Evolutionary conservation across 768 basidiomycete genomes (phyloP).

Genomic region (Suillus variegatus): DNA sequence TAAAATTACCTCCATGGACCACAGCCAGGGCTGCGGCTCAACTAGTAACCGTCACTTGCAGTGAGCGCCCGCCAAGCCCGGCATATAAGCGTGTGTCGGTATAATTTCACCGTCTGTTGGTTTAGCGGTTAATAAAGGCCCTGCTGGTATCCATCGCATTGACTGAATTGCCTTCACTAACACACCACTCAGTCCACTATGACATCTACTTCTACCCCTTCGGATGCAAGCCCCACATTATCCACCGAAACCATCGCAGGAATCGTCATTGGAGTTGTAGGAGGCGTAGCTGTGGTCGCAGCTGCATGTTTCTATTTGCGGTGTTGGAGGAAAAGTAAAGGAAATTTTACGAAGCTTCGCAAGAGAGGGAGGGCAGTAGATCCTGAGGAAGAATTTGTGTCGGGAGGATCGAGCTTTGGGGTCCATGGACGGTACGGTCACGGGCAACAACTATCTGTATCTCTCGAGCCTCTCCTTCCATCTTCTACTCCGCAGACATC

Average conservation of each 20-base stretch:
- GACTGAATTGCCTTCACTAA: background rate
- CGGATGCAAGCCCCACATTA: slow-evolving; percentile 2
- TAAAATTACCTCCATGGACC: background rate
- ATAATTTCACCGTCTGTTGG: background rate
- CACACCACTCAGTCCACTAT: background rate
- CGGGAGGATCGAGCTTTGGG: background rate
- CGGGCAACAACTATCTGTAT: slow-evolving; percentile 18
- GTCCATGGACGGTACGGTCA: slow-evolving; percentile 5
- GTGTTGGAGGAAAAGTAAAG: slow-evolving; percentile 8
- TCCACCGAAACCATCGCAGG: slow-evolving; percentile 17
- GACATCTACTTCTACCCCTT: background rate
- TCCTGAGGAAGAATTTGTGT: slow-evolving; percentile 2
- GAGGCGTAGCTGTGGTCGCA: slow-evolving; percentile 18
- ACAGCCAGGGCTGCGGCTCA: background rate
- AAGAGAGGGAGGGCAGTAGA: slow-evolving; percentile 4
- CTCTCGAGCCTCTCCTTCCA: slow-evolving; percentile 24
- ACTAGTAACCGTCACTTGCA: background rate
- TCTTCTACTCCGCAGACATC: slow-evolving; percentile 13
- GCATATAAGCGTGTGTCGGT: background rate
- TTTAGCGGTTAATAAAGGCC: background rate
- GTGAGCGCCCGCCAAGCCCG: background rate
- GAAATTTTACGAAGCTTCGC: slow-evolving; percentile 19
- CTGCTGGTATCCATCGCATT: background rate
- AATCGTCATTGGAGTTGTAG: slow-evolving; percentile 23
- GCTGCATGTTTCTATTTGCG: slow-evolving; percentile 16